Conservation (phyloP, 2,329 filamentous ascomycete genomes). For the Chrysoporthe deuterocubensis region DNA sequence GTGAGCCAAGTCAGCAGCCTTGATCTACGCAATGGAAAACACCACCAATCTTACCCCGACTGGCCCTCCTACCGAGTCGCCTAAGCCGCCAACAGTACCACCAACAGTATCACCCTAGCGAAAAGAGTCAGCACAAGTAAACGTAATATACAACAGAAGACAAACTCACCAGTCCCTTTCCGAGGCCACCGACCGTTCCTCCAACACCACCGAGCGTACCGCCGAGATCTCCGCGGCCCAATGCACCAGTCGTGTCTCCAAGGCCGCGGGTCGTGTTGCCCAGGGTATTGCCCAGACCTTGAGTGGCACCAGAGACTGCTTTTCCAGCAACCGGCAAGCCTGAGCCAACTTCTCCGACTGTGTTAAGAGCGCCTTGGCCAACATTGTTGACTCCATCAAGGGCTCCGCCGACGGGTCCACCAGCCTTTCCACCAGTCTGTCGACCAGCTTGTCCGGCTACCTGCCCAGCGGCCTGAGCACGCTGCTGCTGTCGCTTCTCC, state of each 20-base stretch:
- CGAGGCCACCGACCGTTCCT: slow-evolving; percentile 26
- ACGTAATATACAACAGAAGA: too few species aligned
- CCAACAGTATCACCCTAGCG: slow-evolving; percentile 26
- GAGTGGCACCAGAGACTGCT: slow-evolving; percentile 24
- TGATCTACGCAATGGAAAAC: not conserved
- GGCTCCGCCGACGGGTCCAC: slow-evolving; percentile 18
- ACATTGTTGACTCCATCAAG: slow-evolving; percentile 19
- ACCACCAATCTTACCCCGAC: slow-evolving; percentile 16
- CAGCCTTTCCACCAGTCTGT: slow-evolving; percentile 3
- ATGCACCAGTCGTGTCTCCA: slow-evolving; percentile 26
- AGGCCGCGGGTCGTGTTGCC: slow-evolving; percentile 23
- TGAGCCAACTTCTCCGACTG: slow-evolving; percentile 22
- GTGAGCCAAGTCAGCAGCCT: not conserved
- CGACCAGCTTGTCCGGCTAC: slow-evolving; percentile 1
- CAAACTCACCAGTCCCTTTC: slow-evolving; percentile 25
- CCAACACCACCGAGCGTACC: slow-evolving; percentile 23
- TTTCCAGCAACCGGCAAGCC: slow-evolving; percentile 25
- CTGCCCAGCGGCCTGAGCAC: slow-evolving; percentile 4
- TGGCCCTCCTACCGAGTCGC: slow-evolving; percentile 25
- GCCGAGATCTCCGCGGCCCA: slow-evolving; percentile 23
- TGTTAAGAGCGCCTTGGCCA: slow-evolving; percentile 20
- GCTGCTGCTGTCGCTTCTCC: slow-evolving; percentile 14
- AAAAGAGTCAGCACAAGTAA: not conserved
- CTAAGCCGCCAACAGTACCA: slow-evolving; percentile 27
- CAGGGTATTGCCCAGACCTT: slow-evolving; percentile 22